Evolutionary conservation across 768 basidiomycete genomes (phyloP), one percentile per base, ranked within the genome.

Genomic region (Mycena pura): DNA sequence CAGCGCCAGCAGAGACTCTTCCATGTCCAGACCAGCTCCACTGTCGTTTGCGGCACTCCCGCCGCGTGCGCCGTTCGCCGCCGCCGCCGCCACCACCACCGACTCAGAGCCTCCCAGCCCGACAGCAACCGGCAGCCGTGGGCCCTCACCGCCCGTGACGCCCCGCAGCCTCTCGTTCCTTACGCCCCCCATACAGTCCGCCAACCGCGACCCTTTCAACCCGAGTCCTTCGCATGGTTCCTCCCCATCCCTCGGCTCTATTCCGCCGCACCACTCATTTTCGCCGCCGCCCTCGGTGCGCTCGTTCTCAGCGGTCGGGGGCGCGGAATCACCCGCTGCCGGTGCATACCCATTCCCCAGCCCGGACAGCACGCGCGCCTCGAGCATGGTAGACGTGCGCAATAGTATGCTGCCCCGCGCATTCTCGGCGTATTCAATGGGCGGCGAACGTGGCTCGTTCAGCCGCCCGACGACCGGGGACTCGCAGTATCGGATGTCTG

Each of bases 261-360:
- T 70, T 3, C 63, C 60, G 19, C 72, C 53, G 51, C 76, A 47
- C 25, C 46, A 83, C 66, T 82, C 86, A 0, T 84, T 86, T 73
- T 85, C 87, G 0, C 77, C 86, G 11, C 80, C 84, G 5, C 72
- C 77, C 7, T 84, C 80, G 67, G 75, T 81, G n/a, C 72, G 76
- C 39, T 80, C 76, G 60, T 80, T 82, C 66, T 79, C 78, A 61
- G 73, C 76, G n/a, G n/a, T n/a, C n/a, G n/a, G n/a, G n/a, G n/a
- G n/a, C n/a, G n/a, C n/a, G n/a, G n/a, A n/a, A n/a, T n/a, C n/a
- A n/a, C n/a, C n/a, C 14, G 48, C n/a, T 27, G 22, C 11, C 32
- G 65, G 66, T 27, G 74, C 22, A 66, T 61, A 64, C 58, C 50
- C 50, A 0, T 57, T 59, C 57, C 34, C 63, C 41, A 39, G 45